These are phyloP conservation scores for Termitomyces sp. DNA, from an alignment of 1,284 basidiomycete species.

Conservation along the genomic window DNA sequence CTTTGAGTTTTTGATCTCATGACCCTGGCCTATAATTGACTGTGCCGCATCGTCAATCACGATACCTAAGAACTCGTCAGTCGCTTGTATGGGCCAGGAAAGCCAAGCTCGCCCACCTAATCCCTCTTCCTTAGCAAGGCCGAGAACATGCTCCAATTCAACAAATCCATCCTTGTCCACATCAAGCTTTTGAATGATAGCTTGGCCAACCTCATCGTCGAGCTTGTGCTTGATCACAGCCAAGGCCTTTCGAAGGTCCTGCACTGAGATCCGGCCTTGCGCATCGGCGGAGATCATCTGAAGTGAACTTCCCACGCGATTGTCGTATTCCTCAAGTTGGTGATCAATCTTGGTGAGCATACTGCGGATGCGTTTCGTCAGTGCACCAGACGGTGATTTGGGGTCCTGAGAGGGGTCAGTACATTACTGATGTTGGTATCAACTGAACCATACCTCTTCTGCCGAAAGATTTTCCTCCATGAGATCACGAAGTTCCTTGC, in stretches of 20 bases:
- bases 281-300: conserved; percentile 93
- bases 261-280: conserved; percentile 88
- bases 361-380: conserved; percentile 90
- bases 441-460: conserved; percentile 57
- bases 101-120: conserved; percentile 44
- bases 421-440: background rate
- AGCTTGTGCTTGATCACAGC: conserved; percentile 93
- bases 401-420: conserved; percentile 48
- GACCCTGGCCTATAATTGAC: conserved; percentile 68
- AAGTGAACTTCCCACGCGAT: conserved; percentile 84
- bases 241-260: conserved; percentile 87
- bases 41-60: conserved; percentile 71
- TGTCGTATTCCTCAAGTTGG: conserved; percentile 91
- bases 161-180: conserved; percentile 96
- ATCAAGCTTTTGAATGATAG: conserved; percentile 90
- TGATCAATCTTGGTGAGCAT: conserved; percentile 97
- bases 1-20: conserved; percentile 69
- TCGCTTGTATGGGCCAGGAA: conserved; percentile 6
- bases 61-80: conserved; percentile 42
- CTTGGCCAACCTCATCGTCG: conserved; percentile 85
- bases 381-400: conserved; percentile 70
- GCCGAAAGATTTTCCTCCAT: conserved; percentile 91
- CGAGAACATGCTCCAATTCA: conserved; percentile 79
- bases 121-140: conserved; percentile 74
- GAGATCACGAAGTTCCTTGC: conserved; percentile 82